Evolutionary conservation across 1,284 basidiomycete genomes (phyloP).

Genomic region (Gymnopus androsaceus): DNA sequence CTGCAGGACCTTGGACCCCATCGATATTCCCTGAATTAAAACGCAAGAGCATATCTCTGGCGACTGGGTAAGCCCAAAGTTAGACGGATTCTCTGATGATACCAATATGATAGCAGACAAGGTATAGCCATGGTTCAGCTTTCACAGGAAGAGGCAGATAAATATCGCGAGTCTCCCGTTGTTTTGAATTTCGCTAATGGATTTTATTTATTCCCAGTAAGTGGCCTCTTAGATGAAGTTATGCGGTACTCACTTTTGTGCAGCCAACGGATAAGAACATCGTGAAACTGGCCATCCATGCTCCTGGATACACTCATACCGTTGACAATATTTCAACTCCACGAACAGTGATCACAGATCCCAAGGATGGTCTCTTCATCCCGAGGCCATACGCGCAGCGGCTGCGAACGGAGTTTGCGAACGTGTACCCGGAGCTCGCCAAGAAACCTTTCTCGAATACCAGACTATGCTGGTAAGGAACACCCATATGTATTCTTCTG

Average conservation of each 20-base stretch:
- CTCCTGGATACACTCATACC: conserved; percentile 61
- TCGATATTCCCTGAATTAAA: conserved; percentile 68
- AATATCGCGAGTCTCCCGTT: conserved; percentile 69
- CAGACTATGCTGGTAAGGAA: conserved; percentile 78
- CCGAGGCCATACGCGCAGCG: conserved; percentile 53
- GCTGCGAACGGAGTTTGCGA: conserved; percentile 54
- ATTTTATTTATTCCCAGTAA: conserved; percentile 79
- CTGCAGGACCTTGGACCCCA: conserved; percentile 83
- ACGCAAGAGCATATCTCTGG: conserved; percentile 52
- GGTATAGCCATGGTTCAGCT: conserved; percentile 77
- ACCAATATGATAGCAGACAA: conserved; percentile 54
- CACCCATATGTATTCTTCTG: not conserved
- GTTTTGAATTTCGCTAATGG: conserved; percentile 69
- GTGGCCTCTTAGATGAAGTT: conserved; percentile 22
- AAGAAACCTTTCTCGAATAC: conserved; percentile 67
- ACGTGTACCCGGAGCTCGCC: conserved; percentile 73
- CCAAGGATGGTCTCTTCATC: conserved; percentile 59
- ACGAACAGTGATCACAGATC: conserved; percentile 60
- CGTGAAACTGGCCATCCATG: conserved; percentile 76
- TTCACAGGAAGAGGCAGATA: conserved; percentile 62
- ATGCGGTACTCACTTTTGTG: not conserved
- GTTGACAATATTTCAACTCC: conserved; percentile 59
- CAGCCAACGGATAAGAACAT: conserved; percentile 72
- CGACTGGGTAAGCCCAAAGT: conserved; percentile 61
- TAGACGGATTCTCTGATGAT: not conserved